A percentile compares a stretch with the other conserved stretches of the same genome.
Evolutionary conservation across 345 rosid genomes (phyloP).

Genomic region (Geranium rotundifolium): DNA sequence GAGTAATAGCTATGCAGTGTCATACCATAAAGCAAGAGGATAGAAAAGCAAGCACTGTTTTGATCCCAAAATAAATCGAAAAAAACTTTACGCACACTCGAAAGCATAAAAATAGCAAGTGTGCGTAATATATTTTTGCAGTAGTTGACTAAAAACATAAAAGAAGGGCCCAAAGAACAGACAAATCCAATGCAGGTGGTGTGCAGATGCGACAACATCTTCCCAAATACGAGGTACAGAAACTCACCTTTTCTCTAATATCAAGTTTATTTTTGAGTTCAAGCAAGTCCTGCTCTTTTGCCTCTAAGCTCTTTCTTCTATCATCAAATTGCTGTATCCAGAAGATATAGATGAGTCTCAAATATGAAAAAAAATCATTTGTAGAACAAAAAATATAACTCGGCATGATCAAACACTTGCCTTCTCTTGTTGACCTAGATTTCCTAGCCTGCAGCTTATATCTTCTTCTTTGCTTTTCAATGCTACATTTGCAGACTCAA

Average conservation of each 20-base stretch:
- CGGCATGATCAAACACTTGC: slow-evolving; percentile 24
- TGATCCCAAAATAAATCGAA: no score
- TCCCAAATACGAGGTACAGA: background rate
- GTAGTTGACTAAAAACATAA: no score
- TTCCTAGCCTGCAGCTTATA: slow-evolving; percentile 44
- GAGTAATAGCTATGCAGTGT: no score
- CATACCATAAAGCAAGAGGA: no score
- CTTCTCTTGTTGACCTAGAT: slow-evolving; percentile 51
- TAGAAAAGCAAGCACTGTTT: no score
- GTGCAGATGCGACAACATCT: background rate
- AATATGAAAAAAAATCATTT: slow-evolving; percentile 4
- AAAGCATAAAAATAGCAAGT: no score
- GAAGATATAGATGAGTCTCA: slow-evolving; percentile 10
- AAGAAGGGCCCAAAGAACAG: no score
- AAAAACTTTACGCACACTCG: no score
- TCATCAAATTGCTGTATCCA: slow-evolving; percentile 49
- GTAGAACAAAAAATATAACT: background rate
- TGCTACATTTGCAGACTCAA: slow-evolving; percentile 46
- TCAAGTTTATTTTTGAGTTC: slow-evolving; percentile 61
- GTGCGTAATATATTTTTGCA: no score
- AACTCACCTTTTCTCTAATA: slow-evolving; percentile 69
- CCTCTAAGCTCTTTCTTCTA: slow-evolving; percentile 44
- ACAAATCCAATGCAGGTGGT: no score
- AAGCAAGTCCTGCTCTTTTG: slow-evolving; percentile 51
- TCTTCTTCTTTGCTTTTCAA: slow-evolving; percentile 67